Percentiles rank a stretch among this genome's conserved stretches.
phyloP scores from a whole-genome alignment of 345 rosid species.

The Luvunga scandens region DNA sequence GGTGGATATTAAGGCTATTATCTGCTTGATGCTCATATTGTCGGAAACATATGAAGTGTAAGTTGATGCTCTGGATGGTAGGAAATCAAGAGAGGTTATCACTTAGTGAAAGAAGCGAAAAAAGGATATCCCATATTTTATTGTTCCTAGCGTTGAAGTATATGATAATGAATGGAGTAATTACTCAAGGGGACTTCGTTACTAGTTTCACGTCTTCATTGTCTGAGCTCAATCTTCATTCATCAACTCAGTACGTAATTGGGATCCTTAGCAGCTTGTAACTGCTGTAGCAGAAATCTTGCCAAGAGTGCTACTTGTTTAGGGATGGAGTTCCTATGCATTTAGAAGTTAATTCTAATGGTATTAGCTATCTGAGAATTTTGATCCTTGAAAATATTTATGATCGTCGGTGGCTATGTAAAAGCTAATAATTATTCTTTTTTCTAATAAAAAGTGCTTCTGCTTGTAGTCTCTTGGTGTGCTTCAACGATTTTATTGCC shows the following conservation, averaged over 20 bases:
- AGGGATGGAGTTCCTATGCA: background rate
- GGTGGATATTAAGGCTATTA: background rate
- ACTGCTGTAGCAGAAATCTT: background rate
- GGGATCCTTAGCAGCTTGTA: background rate
- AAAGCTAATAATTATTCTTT: background rate
- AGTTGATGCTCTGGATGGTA: background rate
- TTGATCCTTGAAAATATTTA: background rate
- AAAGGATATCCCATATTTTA: background rate
- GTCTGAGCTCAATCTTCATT: background rate
- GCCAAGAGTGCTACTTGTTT: background rate
- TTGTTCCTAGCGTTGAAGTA: background rate
- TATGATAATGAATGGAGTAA: background rate
- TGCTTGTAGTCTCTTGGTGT: background rate
- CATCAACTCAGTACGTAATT: background rate
- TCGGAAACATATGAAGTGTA: background rate
- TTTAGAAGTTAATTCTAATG: background rate
- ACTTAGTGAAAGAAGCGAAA: background rate
- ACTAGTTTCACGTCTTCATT: background rate
- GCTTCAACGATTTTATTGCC: background rate
- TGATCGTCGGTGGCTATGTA: background rate
- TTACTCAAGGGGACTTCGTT: background rate
- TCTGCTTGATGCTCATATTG: background rate
- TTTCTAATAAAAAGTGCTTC: background rate
- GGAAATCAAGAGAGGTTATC: background rate
- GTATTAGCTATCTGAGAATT: background rate